Conservation (phyloP, 1,284 basidiomycete genomes). For the Coriolopsis trogii region DNA sequence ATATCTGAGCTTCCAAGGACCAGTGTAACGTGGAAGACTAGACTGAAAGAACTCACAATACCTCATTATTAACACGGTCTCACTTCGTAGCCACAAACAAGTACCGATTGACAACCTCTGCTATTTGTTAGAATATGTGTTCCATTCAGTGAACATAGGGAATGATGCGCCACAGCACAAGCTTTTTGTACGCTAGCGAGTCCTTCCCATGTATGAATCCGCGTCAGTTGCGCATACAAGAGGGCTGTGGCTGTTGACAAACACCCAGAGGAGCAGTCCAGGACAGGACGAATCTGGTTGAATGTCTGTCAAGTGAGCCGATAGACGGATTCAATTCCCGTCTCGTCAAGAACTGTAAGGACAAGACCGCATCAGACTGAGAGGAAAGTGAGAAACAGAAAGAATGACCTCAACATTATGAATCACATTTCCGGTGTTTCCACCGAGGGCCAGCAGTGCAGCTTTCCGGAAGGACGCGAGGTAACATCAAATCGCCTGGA, state of each 20-base stretch:
- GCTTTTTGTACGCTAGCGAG: constrained; percentile 83
- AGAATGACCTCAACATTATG: too few relatives aligned
- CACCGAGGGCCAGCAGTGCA: constrained; percentile 85
- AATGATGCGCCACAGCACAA: constrained; percentile 85
- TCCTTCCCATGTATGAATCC: constrained; percentile 69
- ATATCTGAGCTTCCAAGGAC: too few relatives aligned
- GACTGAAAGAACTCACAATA: too few relatives aligned
- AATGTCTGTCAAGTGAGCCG: constrained; percentile 92
- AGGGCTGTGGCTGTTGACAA: constrained; percentile 65
- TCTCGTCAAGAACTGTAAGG: constrained; percentile 92
- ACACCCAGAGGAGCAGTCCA: constrained; percentile 93
- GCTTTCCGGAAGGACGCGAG: constrained; percentile 69
- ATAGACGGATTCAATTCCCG: constrained; percentile 93
- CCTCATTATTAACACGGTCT: too few relatives aligned
- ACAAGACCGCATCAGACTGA: neutral
- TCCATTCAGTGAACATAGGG: constrained; percentile 84
- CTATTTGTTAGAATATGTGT: too few relatives aligned
- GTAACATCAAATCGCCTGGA: constrained; percentile 81
- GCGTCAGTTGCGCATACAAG: neutral
- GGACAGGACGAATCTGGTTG: constrained; percentile 95
- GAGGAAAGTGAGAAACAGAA: constrained; percentile 46
- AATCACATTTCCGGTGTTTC: constrained; percentile 86
- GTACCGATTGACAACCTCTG: too few relatives aligned
- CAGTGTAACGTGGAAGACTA: too few relatives aligned
- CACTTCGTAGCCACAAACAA: too few relatives aligned